These are phyloP conservation scores for Pseudoneurospora amorphoporcata DNA, from an alignment of 495 filamentous ascomycete genomes.

Conservation along the genomic window DNA sequence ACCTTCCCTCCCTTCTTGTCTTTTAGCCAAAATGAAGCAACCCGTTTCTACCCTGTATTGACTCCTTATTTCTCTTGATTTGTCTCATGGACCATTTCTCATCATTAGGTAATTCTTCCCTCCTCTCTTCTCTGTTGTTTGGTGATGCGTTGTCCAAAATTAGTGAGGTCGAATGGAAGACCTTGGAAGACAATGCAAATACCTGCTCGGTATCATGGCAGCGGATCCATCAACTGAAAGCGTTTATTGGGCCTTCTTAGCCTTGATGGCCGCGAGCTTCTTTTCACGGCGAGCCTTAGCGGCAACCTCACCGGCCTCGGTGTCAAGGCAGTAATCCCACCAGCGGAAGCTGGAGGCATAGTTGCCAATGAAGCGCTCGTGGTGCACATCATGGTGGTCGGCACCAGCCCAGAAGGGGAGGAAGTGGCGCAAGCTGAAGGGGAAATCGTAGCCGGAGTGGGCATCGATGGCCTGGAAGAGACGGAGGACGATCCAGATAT, in stretches of 20 bases:
- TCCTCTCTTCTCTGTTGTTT: neutral
- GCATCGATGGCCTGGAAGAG: conserved; percentile 97
- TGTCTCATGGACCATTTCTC: neutral
- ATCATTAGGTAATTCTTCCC: neutral
- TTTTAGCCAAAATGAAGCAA: neutral
- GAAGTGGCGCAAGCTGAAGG: conserved; percentile 90
- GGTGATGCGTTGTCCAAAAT: neutral
- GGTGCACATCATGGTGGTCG: conserved; percentile 91
- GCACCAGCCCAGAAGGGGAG: conserved; percentile 97
- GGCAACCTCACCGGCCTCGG: conserved; percentile 83
- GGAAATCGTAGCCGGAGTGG: conserved; percentile 95
- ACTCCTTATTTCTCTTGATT: neutral
- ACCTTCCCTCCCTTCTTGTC: neutral
- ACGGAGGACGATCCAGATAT: conserved; percentile 86
- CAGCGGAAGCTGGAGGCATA: conserved; percentile 96
- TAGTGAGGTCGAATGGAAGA: neutral
- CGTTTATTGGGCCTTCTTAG: conserved; percentile 54
- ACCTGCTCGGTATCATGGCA: neutral
- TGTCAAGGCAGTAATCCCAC: conserved; percentile 95
- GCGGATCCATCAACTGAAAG: neutral
- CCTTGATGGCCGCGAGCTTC: conserved; percentile 51
- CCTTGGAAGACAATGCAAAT: neutral
- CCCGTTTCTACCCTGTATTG: neutral
- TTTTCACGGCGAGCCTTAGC: conserved; percentile 72
- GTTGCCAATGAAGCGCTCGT: conserved; percentile 96